Conservation (phyloP, 163 green algal species). For the Trebouxiophyceae sp. region DNA sequence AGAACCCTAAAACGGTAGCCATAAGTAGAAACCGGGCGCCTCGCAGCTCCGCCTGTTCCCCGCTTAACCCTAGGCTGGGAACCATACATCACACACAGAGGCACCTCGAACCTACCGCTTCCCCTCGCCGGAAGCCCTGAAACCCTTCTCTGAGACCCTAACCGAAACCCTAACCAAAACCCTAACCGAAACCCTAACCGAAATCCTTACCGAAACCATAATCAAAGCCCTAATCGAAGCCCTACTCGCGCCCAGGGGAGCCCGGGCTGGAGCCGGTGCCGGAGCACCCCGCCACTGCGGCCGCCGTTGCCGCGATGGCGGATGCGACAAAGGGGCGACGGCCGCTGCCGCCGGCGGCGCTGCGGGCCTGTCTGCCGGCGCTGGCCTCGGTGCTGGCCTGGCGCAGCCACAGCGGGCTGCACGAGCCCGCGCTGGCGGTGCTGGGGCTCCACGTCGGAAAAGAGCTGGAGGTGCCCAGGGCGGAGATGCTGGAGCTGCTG, state of each 20-base stretch:
- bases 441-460: conserved; percentile 47
- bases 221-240: neutral
- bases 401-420: conserved; percentile 48
- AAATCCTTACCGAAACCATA: neutral
- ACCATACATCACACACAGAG: neutral
- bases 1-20: too few relatives aligned
- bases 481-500: conserved; percentile 36
- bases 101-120: neutral
- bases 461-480: conserved; percentile 8
- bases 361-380: conserved; percentile 43
- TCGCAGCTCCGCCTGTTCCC: too few relatives aligned
- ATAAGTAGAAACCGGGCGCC: too few relatives aligned
- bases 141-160: neutral
- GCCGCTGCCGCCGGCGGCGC: conserved; percentile 25
- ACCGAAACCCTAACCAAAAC: neutral
- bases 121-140: neutral
- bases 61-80: too few relatives aligned
- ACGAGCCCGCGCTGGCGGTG: conserved; percentile 55
- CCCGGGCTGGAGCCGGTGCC: conserved; percentile 26
- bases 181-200: neutral
- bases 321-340: neutral
- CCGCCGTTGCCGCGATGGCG: conserved; percentile 7
- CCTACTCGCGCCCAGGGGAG: conserved; percentile 38
- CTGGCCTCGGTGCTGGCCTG: conserved; percentile 44
- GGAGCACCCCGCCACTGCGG: neutral